These are phyloP conservation scores for Bipolaris cookei DNA, from an alignment of 2,329 filamentous ascomycete genomes.

Conservation along the genomic window DNA sequence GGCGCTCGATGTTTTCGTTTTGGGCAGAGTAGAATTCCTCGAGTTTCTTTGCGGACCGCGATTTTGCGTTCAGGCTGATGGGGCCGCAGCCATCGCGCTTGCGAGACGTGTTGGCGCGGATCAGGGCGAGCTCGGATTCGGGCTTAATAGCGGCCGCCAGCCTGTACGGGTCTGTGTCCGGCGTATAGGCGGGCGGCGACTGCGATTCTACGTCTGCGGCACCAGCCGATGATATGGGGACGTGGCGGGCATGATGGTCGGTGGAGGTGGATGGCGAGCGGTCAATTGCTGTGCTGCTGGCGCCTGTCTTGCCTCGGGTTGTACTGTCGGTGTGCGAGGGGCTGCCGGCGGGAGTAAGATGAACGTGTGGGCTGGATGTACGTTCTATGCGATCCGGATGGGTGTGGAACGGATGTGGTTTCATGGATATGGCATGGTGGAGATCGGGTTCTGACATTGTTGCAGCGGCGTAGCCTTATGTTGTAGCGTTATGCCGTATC, in stretches of 20 bases:
- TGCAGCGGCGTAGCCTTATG: not conserved
- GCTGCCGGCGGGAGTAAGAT: slow-evolving; percentile 24
- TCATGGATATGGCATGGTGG: slow-evolving; percentile 56
- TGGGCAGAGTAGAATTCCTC: slow-evolving; percentile 86
- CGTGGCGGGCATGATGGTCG: slow-evolving; percentile 48
- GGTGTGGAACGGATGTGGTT: slow-evolving; percentile 53
- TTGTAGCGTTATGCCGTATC: not conserved
- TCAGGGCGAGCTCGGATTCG: slow-evolving; percentile 74
- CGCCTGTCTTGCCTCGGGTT: slow-evolving; percentile 32
- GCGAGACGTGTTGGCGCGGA: slow-evolving; percentile 79
- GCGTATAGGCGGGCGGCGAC: slow-evolving; percentile 63
- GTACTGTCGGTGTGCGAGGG: slow-evolving; percentile 24
- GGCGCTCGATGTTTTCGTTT: slow-evolving; percentile 89
- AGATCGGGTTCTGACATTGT: slow-evolving; percentile 55
- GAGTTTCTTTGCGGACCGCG: slow-evolving; percentile 62
- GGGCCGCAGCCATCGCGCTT: slow-evolving; percentile 67
- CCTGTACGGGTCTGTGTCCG: slow-evolving; percentile 79
- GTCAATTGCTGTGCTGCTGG: slow-evolving; percentile 51
- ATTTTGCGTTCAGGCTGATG: slow-evolving; percentile 51
- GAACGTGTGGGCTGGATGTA: slow-evolving; percentile 39
- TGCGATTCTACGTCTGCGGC: slow-evolving; percentile 54
- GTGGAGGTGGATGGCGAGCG: slow-evolving; percentile 31
- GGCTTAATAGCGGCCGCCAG: slow-evolving; percentile 80
- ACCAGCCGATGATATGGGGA: slow-evolving; percentile 32
- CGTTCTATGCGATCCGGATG: slow-evolving; percentile 38